These are phyloP conservation scores for Crucibulum cyathiforme DNA, from an alignment of 1,284 basidiomycete species.

Conservation along the genomic window DNA sequence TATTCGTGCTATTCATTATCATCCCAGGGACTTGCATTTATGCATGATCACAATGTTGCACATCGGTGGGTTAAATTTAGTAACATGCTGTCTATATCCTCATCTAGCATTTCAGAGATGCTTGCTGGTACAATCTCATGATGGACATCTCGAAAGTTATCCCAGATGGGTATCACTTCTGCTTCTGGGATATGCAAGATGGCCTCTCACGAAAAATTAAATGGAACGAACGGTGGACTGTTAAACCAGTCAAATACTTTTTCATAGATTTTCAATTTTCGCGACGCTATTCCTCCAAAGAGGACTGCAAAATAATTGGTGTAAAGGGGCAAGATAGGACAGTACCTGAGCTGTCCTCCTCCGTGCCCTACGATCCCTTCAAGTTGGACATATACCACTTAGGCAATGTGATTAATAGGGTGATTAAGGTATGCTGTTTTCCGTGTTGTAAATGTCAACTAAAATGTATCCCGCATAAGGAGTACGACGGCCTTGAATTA, in stretches of 20 bases:
- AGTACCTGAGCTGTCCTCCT: conserved; percentile 23
- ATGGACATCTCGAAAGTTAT: conserved; percentile 22
- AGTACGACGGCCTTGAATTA: no score
- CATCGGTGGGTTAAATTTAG: no score
- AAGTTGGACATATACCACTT: conserved; percentile 30
- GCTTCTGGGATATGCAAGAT: conserved; percentile 4
- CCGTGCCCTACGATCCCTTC: conserved; percentile 25
- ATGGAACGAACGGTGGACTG: conserved; percentile 23
- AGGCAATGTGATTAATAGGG: conserved; percentile 14
- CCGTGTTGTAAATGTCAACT: no score
- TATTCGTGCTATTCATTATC: no score
- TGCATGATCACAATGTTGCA: no score
- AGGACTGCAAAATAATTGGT: conserved; percentile 6
- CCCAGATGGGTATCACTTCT: conserved; percentile 23
- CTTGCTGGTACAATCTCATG: conserved; percentile 23
- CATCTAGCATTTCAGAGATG: conserved; percentile 13
- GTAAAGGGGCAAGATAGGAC: conserved; percentile 17
- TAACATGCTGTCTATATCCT: no score
- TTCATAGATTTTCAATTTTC: conserved; percentile 31
- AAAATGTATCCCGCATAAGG: no score
- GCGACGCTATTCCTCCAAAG: conserved; percentile 5
- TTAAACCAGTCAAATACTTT: conserved; percentile 21
- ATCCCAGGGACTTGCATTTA: no score
- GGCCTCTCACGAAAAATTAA: conserved; percentile 5
- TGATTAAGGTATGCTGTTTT: no score